These are phyloP conservation scores for Ustanciosporium gigantosporum DNA, from an alignment of 1,284 basidiomycete genomes.

Conservation along the genomic window DNA sequence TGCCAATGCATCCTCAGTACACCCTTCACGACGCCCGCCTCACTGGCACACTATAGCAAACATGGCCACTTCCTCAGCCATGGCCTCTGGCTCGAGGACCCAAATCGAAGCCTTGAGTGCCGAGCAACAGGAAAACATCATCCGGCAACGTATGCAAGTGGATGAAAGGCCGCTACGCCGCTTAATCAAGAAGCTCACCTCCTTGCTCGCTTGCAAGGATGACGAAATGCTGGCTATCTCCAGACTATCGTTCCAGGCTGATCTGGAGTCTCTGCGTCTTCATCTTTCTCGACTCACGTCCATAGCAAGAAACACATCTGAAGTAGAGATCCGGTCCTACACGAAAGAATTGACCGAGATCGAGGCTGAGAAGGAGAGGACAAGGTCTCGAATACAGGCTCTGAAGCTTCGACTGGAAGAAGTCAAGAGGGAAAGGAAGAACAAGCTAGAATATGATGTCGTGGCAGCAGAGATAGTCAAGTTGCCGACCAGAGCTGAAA, in stretches of 20 bases:
- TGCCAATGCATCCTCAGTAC: too few relatives aligned
- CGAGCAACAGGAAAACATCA: constrained; percentile 29
- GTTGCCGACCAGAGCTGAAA: constrained; percentile 33
- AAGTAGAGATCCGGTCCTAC: constrained; percentile 18
- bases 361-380: constrained; percentile 16
- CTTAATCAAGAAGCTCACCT: constrained; percentile 26
- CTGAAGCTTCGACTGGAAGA: constrained; percentile 35
- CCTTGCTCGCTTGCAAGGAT: constrained; percentile 12
- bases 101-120: constrained; percentile 15
- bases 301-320: constrained; percentile 14
- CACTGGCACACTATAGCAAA: too few relatives aligned
- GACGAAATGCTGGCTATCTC: constrained; percentile 11
- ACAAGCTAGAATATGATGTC: constrained; percentile 51
- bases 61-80: constrained; percentile 2
- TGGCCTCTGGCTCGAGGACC: constrained; percentile 16
- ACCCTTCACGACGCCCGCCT: too few relatives aligned
- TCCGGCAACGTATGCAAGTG: constrained; percentile 33
- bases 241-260: constrained; percentile 26
- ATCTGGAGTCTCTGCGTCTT: constrained; percentile 19
- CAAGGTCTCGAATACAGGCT: constrained; percentile 22
- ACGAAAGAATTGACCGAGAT: constrained; percentile 11
- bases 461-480: constrained; percentile 41
- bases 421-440: constrained; percentile 37
- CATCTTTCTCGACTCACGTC: constrained; percentile 13
- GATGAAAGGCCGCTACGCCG: constrained; percentile 24